Evolutionary conservation across 2,329 filamentous ascomycete species (phyloP).

Genomic region (Elsinoe arachidis): DNA sequence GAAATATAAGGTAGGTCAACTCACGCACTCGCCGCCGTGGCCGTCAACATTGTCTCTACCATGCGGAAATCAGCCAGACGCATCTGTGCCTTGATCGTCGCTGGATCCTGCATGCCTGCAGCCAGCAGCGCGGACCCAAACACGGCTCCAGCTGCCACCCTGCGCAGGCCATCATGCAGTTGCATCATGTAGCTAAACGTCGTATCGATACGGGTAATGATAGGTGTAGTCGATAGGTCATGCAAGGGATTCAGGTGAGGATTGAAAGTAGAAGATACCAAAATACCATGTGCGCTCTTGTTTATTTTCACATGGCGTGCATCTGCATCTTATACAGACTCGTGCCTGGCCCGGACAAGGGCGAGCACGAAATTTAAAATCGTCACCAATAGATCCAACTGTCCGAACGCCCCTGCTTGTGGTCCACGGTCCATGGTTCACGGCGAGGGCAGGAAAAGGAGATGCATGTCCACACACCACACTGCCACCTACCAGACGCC

Average conservation of each 20-base stretch:
- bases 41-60: conserved; percentile 55
- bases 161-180: background rate
- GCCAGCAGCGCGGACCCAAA: conserved; percentile 55
- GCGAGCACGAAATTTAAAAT: conserved; percentile 3
- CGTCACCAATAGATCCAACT: conserved; percentile 5
- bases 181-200: background rate
- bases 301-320: background rate
- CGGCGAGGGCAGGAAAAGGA: background rate
- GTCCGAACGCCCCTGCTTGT: background rate
- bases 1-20: conserved; percentile 23
- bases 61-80: conserved; percentile 55
- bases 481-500: background rate
- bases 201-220: background rate
- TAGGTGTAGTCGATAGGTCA: background rate
- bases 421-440: background rate
- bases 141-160: conserved; percentile 36
- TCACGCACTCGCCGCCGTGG: conserved; percentile 54
- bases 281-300: conserved; percentile 5
- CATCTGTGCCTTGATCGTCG: conserved; percentile 54
- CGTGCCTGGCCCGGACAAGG: background rate
- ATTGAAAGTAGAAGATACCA: background rate
- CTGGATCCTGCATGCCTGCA: conserved; percentile 51
- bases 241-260: background rate
- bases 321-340: background rate
- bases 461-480: background rate